Percentiles rank a stretch among this genome's conserved stretches.
Conservation (phyloP, 768 basidiomycete genomes). For the Suillus discolor region DNA sequence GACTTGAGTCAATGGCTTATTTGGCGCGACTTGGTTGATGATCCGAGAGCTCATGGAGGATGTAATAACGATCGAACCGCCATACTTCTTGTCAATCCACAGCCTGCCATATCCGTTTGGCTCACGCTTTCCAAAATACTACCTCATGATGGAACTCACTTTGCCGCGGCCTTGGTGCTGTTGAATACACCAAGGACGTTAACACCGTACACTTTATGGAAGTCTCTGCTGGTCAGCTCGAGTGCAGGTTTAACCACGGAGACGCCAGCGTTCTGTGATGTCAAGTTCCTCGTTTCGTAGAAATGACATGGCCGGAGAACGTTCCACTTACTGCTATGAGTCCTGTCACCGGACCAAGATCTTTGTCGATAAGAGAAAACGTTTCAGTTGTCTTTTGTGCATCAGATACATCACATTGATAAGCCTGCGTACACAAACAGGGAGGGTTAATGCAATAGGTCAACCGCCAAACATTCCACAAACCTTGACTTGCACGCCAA, state of each 20-base stretch:
- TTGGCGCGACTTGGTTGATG: slow-evolving; percentile 51
- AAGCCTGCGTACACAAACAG: slow-evolving; percentile 43
- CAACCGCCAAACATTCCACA: background rate
- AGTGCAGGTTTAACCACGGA: slow-evolving; percentile 65
- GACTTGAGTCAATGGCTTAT: slow-evolving; percentile 55
- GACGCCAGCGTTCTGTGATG: slow-evolving; percentile 57
- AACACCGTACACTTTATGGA: slow-evolving; percentile 54
- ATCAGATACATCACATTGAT: slow-evolving; percentile 62
- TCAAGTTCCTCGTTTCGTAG: background rate
- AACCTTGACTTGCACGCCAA: slow-evolving; percentile 44
- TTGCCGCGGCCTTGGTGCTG: slow-evolving; percentile 57
- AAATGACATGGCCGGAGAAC: rapidly evolving
- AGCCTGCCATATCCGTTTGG: slow-evolving; percentile 32
- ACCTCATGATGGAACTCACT: slow-evolving; percentile 35
- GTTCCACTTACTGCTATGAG: slow-evolving; percentile 51
- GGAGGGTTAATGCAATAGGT: background rate
- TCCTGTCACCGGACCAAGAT: slow-evolving; percentile 45
- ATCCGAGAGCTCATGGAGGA: slow-evolving; percentile 71
- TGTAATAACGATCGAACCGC: slow-evolving; percentile 63
- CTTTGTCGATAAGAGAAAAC: slow-evolving; percentile 50
- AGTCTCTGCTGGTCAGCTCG: slow-evolving; percentile 58
- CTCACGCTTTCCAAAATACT: background rate
- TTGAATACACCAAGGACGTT: slow-evolving; percentile 74
- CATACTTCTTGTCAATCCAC: slow-evolving; percentile 41
- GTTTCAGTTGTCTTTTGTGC: slow-evolving; percentile 44